Percentiles rank a stretch among this genome's conserved stretches.
Evolutionary conservation across 306 rosid species (phyloP).

Genomic region (Casuarina equisetifolia): DNA sequence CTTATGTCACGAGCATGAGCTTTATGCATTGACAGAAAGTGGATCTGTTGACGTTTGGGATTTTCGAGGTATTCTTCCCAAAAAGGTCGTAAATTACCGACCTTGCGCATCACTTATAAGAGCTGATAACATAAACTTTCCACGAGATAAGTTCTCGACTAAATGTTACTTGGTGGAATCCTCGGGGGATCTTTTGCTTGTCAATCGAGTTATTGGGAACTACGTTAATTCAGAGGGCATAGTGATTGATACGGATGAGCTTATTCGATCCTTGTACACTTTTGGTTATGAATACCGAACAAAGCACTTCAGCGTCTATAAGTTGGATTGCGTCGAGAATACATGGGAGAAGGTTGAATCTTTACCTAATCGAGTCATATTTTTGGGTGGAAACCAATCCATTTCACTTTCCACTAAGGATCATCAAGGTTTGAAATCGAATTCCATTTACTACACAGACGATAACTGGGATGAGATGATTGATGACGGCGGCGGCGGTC

Average conservation of each 20-base stretch:
- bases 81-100: not conserved
- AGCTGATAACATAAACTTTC: not conserved
- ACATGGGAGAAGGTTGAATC: constrained; percentile 17
- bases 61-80: not conserved
- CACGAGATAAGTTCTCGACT: not conserved
- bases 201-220: not conserved
- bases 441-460: constrained; percentile 15
- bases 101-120: not conserved
- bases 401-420: not conserved
- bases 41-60: constrained; percentile 12
- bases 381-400: constrained; percentile 13
- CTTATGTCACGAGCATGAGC: not conserved
- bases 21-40: not conserved
- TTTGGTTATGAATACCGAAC: constrained; percentile 8
- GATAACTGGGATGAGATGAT: not conserved
- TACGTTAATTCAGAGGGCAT: not conserved
- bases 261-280: too few species aligned
- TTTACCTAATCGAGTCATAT: not conserved
- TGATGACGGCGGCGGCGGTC: not conserved
- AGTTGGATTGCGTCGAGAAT: not conserved
- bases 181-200: constrained; percentile 13
- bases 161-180: constrained; percentile 23
- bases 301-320: not conserved
- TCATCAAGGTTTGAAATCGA: constrained; percentile 9
- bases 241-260: not conserved